phyloP scores from a whole-genome alignment of 1,284 basidiomycete species.

The Leccinum pallidistipes region DNA sequence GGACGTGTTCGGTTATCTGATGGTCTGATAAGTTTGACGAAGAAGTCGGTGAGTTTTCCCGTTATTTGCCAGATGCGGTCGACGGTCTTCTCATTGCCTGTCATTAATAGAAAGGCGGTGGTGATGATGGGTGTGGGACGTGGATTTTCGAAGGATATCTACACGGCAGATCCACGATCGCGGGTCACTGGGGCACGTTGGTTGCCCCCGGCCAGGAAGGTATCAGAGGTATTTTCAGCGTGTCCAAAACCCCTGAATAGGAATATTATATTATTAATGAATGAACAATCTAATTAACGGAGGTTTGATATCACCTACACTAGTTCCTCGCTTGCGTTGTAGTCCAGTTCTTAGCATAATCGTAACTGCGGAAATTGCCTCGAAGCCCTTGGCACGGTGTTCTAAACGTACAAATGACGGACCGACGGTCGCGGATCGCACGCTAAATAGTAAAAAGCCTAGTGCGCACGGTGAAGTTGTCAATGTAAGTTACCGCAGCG shows the following conservation, averaged over 20 bases:
- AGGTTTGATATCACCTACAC: conserved; percentile 15
- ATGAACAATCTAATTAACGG: conserved; percentile 33
- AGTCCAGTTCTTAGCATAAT: conserved; percentile 8
- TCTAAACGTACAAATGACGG: conserved; percentile 12
- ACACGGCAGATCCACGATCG: conserved; percentile 28
- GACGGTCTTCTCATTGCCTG: conserved; percentile 1
- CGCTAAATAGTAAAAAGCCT: conserved; percentile 15
- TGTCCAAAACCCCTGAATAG: conserved; percentile 41
- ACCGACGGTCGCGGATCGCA: conserved; percentile 11
- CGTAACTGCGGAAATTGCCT: conserved; percentile 32
- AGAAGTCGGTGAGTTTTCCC: conserved; percentile 33
- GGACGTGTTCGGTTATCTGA: conserved; percentile 53
- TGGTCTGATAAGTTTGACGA: conserved; percentile 47
- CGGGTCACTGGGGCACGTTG: conserved; percentile 30
- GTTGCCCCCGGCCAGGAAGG: conserved; percentile 25
- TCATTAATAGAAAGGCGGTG: conserved; percentile 23
- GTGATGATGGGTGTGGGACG: conserved; percentile 34
- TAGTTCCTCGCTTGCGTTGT: conserved; percentile 3
- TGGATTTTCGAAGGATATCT: conserved; percentile 38
- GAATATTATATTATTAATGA: conserved; percentile 29
- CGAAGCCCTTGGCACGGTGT: conserved; percentile 18
- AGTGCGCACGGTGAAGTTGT: not conserved
- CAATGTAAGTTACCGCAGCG: not conserved
- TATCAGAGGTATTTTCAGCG: conserved; percentile 55
- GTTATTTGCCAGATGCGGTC: not conserved